Evolutionary conservation across 495 filamentous ascomycete species (phyloP), one percentile per base, ranked within the genome.

Genomic region (Neurospora sp.): DNA sequence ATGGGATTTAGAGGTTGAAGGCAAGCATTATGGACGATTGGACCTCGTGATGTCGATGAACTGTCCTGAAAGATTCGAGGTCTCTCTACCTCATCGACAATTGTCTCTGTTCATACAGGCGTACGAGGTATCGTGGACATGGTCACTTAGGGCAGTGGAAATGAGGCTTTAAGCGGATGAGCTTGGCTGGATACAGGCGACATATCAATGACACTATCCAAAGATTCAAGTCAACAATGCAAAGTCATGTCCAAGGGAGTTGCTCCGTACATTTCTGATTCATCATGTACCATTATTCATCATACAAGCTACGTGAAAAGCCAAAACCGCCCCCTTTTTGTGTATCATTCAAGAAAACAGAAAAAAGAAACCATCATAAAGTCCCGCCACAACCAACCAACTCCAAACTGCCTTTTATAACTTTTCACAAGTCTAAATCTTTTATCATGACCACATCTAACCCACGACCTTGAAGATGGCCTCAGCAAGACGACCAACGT

Each of bases 401-500:
- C 73, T 71, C 75, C 74, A 44, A 75, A 74, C 75, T 73, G 16
- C 66, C 72, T 72, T 38, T 73, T 72, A 71, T 72, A 75, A 73
- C 69, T 72, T 74, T 42, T 54, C 3, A 20, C 20, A 69, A 39
- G 23, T 44, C 39, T 27, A 38, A 12, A 27, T 62, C 14, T 66
- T 46, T 44, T 37, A 5, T 69, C 38, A 14, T 12, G 39, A 39
- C 12, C 38, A 18, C 5, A 38, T 75, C 78, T 84, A 89, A 78
- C 86, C 86, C 83, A 87, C 97, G 75, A 99, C 90, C 85, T 97
- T 95, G 88, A 92, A 94, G 85, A 99, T 99, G 78, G 92, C 88
- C 86, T 98, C 91, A 71, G 96, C 96, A 71, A 99, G 91, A 77
- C 94, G 90, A 85, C 93, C 90, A 75, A 98, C 96, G 82, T 99